A percentile compares a stretch with the other conserved stretches of the same genome.
Evolutionary conservation across 371 early-diverging fungal species (phyloP).

Genomic region (Lichtheimia corymbifera): DNA sequence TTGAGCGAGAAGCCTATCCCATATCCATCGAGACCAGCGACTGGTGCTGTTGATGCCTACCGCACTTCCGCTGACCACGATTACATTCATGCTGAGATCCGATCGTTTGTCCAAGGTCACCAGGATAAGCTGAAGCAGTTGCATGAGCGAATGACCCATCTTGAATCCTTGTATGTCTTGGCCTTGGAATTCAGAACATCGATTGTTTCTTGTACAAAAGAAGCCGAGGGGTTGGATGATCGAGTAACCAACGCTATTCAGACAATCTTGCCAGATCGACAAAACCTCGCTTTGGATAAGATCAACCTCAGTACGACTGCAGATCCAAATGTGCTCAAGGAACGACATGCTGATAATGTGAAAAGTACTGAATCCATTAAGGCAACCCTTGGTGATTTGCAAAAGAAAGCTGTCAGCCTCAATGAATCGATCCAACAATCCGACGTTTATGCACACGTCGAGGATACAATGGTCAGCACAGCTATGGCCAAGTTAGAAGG

Average conservation of each 20-base stretch:
- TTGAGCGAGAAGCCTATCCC: conserved; percentile 12
- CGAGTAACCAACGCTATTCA: neutral
- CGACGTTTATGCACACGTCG: neutral
- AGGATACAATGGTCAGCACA: neutral
- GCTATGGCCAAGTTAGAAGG: neutral
- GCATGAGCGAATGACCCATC: neutral
- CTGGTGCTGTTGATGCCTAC: neutral
- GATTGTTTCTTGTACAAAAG: neutral
- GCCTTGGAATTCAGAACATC: neutral
- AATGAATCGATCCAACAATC: neutral
- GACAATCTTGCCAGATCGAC: neutral
- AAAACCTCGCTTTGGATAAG: conserved; percentile 1
- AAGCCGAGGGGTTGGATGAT: neutral
- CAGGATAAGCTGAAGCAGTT: conserved; percentile 1
- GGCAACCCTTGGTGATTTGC: neutral
- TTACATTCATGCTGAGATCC: neutral
- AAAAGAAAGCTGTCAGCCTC: neutral
- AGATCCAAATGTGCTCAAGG: neutral
- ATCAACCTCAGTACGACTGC: neutral
- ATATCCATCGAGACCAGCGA: conserved; percentile 26
- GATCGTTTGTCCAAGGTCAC: neutral
- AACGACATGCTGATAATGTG: neutral
- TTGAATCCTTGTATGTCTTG: neutral
- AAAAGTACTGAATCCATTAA: neutral
- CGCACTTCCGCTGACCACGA: conserved; percentile 1